These are phyloP conservation scores for Myxozyma lipomycoides DNA, from an alignment of 805 yeast genomes.

Conservation along the genomic window DNA sequence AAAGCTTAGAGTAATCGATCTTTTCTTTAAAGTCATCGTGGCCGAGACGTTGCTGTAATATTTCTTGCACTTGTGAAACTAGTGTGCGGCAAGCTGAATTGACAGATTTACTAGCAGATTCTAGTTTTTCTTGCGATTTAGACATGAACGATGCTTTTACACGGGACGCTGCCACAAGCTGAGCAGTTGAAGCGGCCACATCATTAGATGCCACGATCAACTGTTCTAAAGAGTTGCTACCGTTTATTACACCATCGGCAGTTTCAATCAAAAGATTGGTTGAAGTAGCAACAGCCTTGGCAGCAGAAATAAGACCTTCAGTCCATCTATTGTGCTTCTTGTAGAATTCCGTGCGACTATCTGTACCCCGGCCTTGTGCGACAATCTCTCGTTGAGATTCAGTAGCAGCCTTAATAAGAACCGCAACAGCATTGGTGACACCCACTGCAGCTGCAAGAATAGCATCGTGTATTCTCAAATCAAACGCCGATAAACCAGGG, in stretches of 20 bases:
- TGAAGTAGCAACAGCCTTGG: slow-evolving; percentile 78
- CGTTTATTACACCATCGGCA: slow-evolving; percentile 77
- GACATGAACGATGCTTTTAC: slow-evolving; percentile 77
- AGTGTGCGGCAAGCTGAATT: slow-evolving; percentile 70
- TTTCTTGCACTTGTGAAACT: slow-evolving; percentile 64
- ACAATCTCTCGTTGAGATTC: slow-evolving; percentile 81
- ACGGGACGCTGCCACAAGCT: slow-evolving; percentile 84
- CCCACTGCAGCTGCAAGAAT: slow-evolving; percentile 74
- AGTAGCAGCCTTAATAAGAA: slow-evolving; percentile 68
- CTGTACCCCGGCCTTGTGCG: slow-evolving; percentile 60
- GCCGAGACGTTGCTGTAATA: slow-evolving; percentile 45
- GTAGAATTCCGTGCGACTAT: slow-evolving; percentile 68
- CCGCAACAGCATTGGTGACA: slow-evolving; percentile 71
- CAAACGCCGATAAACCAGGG: slow-evolving; percentile 52
- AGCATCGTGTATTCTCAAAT: slow-evolving; percentile 69
- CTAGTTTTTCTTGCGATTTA: slow-evolving; percentile 69
- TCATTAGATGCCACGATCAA: slow-evolving; percentile 86
- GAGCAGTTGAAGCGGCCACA: slow-evolving; percentile 89
- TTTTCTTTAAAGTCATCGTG: slow-evolving; percentile 35
- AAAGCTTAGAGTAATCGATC: slow-evolving; percentile 62
- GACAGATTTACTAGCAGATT: slow-evolving; percentile 63
- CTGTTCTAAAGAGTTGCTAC: slow-evolving; percentile 68
- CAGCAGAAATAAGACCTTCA: slow-evolving; percentile 86
- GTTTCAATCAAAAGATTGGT: slow-evolving; percentile 76
- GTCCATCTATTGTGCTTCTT: slow-evolving; percentile 90